Evolutionary conservation across 352 stramenopile genomes (phyloP).

Genomic region (Phytophthora melonis): DNA sequence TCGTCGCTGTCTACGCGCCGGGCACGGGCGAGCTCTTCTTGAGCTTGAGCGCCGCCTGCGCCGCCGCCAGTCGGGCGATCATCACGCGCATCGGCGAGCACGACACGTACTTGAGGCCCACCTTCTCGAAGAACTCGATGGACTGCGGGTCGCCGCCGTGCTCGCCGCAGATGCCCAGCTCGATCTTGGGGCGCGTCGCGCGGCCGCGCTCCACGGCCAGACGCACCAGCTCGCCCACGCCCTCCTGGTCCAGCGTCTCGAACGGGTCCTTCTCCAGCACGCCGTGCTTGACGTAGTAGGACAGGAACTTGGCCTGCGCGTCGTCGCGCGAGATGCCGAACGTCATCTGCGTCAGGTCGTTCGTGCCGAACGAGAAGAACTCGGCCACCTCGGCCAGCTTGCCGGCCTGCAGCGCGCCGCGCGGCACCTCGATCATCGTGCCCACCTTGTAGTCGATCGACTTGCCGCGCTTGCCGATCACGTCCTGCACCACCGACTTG

Average conservation of each 20-base stretch:
- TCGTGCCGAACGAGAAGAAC: conserved; percentile 40
- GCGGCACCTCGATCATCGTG: conserved; percentile 38
- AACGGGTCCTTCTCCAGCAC: conserved; percentile 23
- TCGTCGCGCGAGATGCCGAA: conserved; percentile 37
- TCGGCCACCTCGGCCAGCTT: conserved; percentile 37
- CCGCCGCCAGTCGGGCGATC: conserved; percentile 37
- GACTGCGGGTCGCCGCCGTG: conserved; percentile 33
- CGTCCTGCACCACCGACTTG: conserved; percentile 34
- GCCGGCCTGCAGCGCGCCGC: conserved; percentile 32
- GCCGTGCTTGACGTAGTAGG: conserved; percentile 27
- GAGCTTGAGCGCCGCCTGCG: conserved; percentile 33
- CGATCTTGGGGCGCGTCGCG: conserved; percentile 26
- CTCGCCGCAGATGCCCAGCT: conserved; percentile 25
- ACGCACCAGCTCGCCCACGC: conserved; percentile 35
- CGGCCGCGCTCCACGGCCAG: conserved; percentile 29
- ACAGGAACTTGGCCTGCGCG: conserved; percentile 40
- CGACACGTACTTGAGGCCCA: conserved; percentile 30
- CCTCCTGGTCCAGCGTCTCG: conserved; percentile 40
- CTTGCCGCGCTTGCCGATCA: conserved; percentile 33
- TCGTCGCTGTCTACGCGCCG: conserved; percentile 5
- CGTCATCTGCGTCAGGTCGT: conserved; percentile 39
- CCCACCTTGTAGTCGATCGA: conserved; percentile 40
- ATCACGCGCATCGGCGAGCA: conserved; percentile 40
- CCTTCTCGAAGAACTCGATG: conserved; percentile 40
- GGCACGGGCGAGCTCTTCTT: conserved; percentile 34